Base-by-base conservation (phyloP, 2,329 filamentous ascomycete genomes). In the Colletotrichum euphorbiae region DNA sequence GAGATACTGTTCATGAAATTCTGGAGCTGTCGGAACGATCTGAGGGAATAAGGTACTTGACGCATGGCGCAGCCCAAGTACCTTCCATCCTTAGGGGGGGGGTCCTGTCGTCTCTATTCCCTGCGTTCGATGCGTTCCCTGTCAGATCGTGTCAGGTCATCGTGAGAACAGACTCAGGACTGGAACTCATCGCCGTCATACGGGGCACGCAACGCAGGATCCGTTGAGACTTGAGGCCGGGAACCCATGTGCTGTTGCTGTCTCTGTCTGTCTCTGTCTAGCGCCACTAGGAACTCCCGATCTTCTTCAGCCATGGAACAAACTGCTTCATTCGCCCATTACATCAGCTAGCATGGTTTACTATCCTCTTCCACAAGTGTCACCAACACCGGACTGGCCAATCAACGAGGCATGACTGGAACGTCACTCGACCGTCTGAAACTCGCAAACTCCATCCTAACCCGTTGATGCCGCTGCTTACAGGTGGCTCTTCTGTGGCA, bases 381-480 rank as follows among this genome's bases (percentile, higher is more conserved):
- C n/a, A n/a, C 28, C 21, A 19, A 54, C 21, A 8, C 17, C 15
- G 28, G 33, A n/a, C 43, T 4, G 21, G 4, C 65, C 66, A 69
- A 69, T 69, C 55, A 69, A 9, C 2, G 17, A 9, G 13, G 2
- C 33, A 31, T 17, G 6, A 36, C 17, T 38, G 54, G 54, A 45
- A 69, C 48, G 62, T 66, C 55, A n/a, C 17, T 36, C 33, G 11
- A 24, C 62, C 61, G 55, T 69, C 61, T 69, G 66, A 66, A 69
- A 69, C 66, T 17, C 48, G 13, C 57, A 66, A 17, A 62, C 57
- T 36, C 7, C 50, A 11, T 17, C 48, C 36, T 17, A 24, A 38
- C 50, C 19, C 21, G 28, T 54, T 54, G 17, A 54, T 28, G 38
- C 17, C 31, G 13, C 15, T 59, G 42, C 17, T 38, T 28, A n/a